phyloP scores from a whole-genome alignment of 768 basidiomycete species.

The Russula ochroleuca region DNA sequence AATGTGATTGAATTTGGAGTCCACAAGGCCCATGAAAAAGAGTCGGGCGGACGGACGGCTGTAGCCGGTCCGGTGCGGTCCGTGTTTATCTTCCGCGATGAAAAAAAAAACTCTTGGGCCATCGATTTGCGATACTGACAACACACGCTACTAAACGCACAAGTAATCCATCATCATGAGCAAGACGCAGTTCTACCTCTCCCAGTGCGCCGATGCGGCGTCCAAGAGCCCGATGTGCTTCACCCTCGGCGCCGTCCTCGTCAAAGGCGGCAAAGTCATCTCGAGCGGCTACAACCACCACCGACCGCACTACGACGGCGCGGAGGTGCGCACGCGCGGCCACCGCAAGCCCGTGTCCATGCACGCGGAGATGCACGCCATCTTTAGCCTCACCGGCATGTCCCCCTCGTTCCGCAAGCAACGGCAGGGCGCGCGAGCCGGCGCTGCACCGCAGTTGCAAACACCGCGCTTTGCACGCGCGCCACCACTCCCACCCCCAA shows the following conservation, averaged over 20 bases:
- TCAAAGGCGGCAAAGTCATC: slow-evolving; percentile 54
- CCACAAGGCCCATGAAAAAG: too few relatives aligned
- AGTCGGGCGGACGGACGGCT: too few relatives aligned
- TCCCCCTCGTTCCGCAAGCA: slow-evolving; percentile 51
- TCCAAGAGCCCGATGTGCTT: slow-evolving; percentile 50
- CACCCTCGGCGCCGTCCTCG: slow-evolving; percentile 44
- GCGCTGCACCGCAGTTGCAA: slow-evolving; percentile 28
- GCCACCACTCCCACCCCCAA: slow-evolving; percentile 26
- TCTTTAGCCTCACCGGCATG: slow-evolving; percentile 48
- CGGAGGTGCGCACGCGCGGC: slow-evolving; percentile 37
- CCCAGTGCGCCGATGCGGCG: slow-evolving; percentile 47
- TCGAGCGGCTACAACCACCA: slow-evolving; percentile 53
- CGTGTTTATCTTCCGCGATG: neutral
- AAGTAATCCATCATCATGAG: slow-evolving; percentile 35
- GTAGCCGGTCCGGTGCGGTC: neutral
- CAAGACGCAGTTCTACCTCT: slow-evolving; percentile 50
- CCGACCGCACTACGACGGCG: slow-evolving; percentile 50
- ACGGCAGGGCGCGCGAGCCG: slow-evolving; percentile 38
- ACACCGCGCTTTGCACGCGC: slow-evolving; percentile 1
- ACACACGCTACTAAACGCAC: neutral
- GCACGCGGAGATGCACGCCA: slow-evolving; percentile 61
- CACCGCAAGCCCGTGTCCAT: slow-evolving; percentile 46
- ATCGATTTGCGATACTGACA: neutral
- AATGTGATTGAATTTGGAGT: too few relatives aligned
- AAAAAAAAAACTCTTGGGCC: neutral